These are phyloP conservation scores for Pythium oligandrum DNA, from an alignment of 352 stramenopile species.

Conservation along the genomic window DNA sequence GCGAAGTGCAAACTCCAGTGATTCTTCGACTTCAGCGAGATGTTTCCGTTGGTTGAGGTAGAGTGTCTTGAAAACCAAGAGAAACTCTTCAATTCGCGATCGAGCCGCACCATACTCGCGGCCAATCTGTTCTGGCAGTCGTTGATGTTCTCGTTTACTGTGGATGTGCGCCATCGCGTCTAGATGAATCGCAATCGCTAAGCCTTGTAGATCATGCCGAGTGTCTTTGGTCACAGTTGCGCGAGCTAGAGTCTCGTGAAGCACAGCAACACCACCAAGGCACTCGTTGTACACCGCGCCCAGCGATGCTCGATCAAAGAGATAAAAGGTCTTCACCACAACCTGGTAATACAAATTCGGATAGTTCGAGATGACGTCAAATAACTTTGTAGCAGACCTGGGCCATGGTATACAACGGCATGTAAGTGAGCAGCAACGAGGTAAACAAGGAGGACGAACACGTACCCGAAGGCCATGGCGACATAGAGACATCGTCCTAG, in stretches of 20 bases:
- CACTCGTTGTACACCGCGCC: conserved; percentile 29
- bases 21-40: conserved; percentile 8
- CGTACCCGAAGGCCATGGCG: conserved; percentile 45
- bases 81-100: conserved; percentile 43
- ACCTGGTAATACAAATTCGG: conserved; percentile 45
- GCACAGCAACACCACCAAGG: conserved; percentile 1
- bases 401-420: background rate
- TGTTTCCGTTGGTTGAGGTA: conserved; percentile 45
- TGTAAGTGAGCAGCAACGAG: background rate
- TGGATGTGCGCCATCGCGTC: conserved; percentile 9
- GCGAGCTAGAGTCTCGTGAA: conserved; percentile 11
- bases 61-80: conserved; percentile 34
- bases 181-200: conserved; percentile 11
- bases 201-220: conserved; percentile 7
- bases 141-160: background rate
- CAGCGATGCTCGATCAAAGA: conserved; percentile 29
- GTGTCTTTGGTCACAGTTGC: conserved; percentile 5
- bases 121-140: conserved; percentile 9
- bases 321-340: conserved; percentile 35
- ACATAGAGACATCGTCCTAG: conserved; percentile 50
- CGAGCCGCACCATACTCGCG: conserved; percentile 17
- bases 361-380: conserved; percentile 30
- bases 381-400: conserved; percentile 26
- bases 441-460: background rate
- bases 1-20: conserved; percentile 13